Conservation (phyloP, 176 grass and related monocot genomes). For the Phragmites australis region DNA sequence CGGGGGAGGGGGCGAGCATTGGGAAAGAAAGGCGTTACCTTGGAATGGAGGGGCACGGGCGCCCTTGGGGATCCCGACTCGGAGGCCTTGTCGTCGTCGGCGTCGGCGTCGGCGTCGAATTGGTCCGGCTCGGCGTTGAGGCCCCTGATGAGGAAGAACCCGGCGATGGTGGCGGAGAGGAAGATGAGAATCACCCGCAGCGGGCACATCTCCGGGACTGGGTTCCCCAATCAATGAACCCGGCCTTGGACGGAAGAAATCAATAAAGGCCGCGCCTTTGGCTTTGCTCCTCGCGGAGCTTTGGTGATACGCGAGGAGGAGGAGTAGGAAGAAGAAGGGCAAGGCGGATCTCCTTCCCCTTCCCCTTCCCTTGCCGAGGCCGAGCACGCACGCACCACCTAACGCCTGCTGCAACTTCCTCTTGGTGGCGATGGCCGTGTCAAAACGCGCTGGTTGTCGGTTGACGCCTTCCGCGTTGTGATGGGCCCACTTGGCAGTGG, state of each 20-base stretch:
- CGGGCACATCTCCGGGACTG: slow-evolving; percentile 57
- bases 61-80: slow-evolving; percentile 28
- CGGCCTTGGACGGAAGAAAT: not conserved
- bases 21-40: slow-evolving; percentile 21
- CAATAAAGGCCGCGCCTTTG: not conserved
- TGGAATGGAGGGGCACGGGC: slow-evolving; percentile 35
- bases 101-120: slow-evolving; percentile 39
- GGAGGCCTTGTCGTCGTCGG: slow-evolving; percentile 9
- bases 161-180: slow-evolving; percentile 90
- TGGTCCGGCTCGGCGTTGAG: slow-evolving; percentile 58
- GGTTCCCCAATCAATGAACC: not conserved
- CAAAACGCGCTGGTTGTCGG: too few species aligned
- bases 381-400: too few species aligned
- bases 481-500: too few species aligned
- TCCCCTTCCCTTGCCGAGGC: too few species aligned
- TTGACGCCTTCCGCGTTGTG: too few species aligned
- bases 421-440: too few species aligned
- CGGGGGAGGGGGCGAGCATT: not conserved
- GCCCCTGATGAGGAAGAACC: slow-evolving; percentile 81
- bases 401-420: too few species aligned
- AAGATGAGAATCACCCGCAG: slow-evolving; percentile 90
- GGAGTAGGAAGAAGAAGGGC: too few species aligned
- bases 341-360: too few species aligned
- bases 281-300: too few species aligned
- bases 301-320: too few species aligned